These are phyloP conservation scores for Cercospora sp. DNA, from an alignment of 2,329 filamentous ascomycete species.

Conservation along the genomic window DNA sequence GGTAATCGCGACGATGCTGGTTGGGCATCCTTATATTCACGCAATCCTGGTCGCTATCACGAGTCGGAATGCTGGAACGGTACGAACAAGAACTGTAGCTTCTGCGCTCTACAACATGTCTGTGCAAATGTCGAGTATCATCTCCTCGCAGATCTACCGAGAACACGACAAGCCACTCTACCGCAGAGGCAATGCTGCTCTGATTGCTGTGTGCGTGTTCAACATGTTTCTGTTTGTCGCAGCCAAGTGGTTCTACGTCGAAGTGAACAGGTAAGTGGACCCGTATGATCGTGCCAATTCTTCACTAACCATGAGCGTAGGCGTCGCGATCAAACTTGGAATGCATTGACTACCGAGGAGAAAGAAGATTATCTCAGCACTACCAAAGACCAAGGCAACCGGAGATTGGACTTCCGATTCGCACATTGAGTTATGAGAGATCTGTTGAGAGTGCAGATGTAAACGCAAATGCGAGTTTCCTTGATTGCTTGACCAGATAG, in stretches of 20 bases:
- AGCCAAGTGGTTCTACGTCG: constrained; percentile 56
- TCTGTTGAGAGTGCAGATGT: background rate
- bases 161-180: constrained; percentile 59
- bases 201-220: constrained; percentile 54
- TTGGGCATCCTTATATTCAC: constrained; percentile 50
- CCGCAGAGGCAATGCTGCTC: constrained; percentile 53
- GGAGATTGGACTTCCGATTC: constrained; percentile 46
- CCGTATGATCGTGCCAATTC: background rate
- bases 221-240: constrained; percentile 55
- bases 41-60: constrained; percentile 63
- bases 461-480: background rate
- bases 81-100: constrained; percentile 63
- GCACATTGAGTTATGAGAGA: background rate
- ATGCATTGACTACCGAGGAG: constrained; percentile 52
- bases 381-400: constrained; percentile 44
- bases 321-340: constrained; percentile 47
- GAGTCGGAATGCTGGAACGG: constrained; percentile 63
- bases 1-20: constrained; percentile 43
- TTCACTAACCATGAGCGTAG: constrained; percentile 33
- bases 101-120: constrained; percentile 63
- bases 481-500: too few relatives aligned
- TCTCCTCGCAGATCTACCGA: constrained; percentile 52
- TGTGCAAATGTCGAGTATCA: constrained; percentile 45
- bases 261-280: background rate
- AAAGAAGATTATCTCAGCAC: constrained; percentile 51